Evolutionary conservation across 2,329 filamentous ascomycete species (phyloP), one percentile per base, ranked within the genome.

Genomic region (Curvularia sp.): DNA sequence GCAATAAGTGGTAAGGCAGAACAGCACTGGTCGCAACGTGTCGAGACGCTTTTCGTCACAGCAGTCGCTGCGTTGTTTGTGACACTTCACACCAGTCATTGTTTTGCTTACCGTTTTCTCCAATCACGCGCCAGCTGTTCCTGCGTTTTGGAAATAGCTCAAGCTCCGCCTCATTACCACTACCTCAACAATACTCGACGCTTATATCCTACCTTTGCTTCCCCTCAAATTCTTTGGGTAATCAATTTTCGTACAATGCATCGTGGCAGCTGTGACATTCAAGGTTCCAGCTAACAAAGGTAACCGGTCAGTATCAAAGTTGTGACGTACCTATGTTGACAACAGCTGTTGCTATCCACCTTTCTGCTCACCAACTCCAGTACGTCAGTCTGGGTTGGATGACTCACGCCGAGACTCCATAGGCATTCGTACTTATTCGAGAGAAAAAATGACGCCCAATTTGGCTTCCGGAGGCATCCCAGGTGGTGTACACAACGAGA

Each of bases 81-180:
- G 55, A 57, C 43, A 54, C 55, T 57, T 57, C 55, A 57, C 55
- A 28, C 47, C 53, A 27, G 48, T 43, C 53, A 52, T 30, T 27
- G 25, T 41, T 47, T 49, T 36, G 55, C 55, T 49, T 48, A 27
- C 21, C 36, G 52, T 23, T 25, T 30, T n/a, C 30, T 42, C 55
- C 55, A 57, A 57, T 57, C 50, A 57, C 38, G 30, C 18, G 45
- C 15, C 36, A 30, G 3, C 25, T 30, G 55, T 48, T 41, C 55
- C 55, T 54, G 55, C 45, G 18, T 57, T 50, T 53, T 53, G 50
- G 38, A 41, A 39, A 43, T 39, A 45, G 55, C 55, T 54, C 41
- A 53, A 36, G 30, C 48, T 52, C 50, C 38, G 43, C 50, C 50
- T 38, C 50, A 54, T 57, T 43, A 38, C 21, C 36, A 39, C 36